Percentiles rank a stretch among this genome's conserved stretches.
Evolutionary conservation across 176 grass and related monocot species (phyloP).

Genomic region (Musa acuminata): DNA sequence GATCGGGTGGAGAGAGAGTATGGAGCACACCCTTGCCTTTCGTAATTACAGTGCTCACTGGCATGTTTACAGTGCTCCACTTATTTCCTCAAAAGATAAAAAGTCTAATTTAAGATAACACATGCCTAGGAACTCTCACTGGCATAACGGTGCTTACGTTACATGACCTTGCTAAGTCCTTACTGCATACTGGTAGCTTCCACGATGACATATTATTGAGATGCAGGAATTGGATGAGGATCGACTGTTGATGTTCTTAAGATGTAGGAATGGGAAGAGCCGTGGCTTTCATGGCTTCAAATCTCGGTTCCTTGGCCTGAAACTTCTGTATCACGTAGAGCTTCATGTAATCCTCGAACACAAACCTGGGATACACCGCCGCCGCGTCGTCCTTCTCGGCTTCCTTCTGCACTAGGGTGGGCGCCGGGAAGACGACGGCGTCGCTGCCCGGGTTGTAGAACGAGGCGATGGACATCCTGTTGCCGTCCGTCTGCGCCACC

Average conservation of each 20-base stretch:
- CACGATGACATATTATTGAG: no score
- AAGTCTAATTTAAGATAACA: no score
- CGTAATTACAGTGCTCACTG: no score
- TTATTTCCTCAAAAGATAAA: no score
- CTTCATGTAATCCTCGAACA: constrained; percentile 92
- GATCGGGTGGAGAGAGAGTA: no score
- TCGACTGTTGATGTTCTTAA: not conserved
- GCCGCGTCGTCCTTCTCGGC: constrained; percentile 3
- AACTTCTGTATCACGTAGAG: constrained; percentile 69
- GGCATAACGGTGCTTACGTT: no score
- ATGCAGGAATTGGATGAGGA: no score
- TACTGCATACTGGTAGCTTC: no score
- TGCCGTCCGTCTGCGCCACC: constrained; percentile 53
- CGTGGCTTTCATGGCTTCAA: constrained; percentile 65
- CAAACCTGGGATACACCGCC: constrained; percentile 46
- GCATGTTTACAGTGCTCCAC: no score
- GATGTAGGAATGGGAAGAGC: constrained; percentile 33
- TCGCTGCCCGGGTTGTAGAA: constrained; percentile 78
- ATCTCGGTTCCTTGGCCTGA: constrained; percentile 68
- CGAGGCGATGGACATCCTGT: constrained; percentile 75
- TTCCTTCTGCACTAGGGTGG: constrained; percentile 32
- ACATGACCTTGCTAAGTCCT: no score
- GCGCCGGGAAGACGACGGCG: constrained; percentile 66
- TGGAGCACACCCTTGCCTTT: no score
- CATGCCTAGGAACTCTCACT: no score